These are phyloP conservation scores for Populus hybrid DNA, from an alignment of 441 rosid species.

Conservation along the genomic window DNA sequence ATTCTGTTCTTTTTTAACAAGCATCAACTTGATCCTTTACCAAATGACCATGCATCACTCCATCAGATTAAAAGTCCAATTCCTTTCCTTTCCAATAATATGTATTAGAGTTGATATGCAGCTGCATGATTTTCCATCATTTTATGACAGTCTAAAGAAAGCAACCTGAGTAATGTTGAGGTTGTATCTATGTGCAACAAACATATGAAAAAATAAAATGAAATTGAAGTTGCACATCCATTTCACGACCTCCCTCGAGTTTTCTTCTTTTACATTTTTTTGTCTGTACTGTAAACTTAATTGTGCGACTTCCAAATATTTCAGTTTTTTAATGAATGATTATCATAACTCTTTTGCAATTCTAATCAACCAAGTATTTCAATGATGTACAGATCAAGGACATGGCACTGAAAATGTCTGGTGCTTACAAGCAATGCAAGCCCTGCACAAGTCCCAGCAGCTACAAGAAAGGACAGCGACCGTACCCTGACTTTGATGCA, in stretches of 20 bases:
- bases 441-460: conserved; percentile 72
- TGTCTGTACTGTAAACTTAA: too few species aligned
- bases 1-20: not conserved
- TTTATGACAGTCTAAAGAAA: too few species aligned
- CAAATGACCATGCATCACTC: too few species aligned
- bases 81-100: not conserved
- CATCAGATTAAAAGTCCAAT: too few species aligned
- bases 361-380: not conserved
- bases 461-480: conserved; percentile 54
- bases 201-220: too few species aligned
- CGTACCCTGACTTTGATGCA: conserved; percentile 67
- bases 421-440: conserved; percentile 75
- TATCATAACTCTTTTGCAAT: not conserved
- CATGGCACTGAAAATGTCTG: conserved; percentile 87
- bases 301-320: not conserved
- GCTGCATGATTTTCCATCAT: too few species aligned
- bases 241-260: too few species aligned
- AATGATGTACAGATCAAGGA: conserved; percentile 71
- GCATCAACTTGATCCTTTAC: not conserved
- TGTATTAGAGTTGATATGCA: too few species aligned
- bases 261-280: too few species aligned
- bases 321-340: not conserved
- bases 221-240: too few species aligned
- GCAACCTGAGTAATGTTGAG: too few species aligned
- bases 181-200: too few species aligned